Conservation (phyloP, 2,329 filamentous ascomycete genomes). For the Alternaria atra region DNA sequence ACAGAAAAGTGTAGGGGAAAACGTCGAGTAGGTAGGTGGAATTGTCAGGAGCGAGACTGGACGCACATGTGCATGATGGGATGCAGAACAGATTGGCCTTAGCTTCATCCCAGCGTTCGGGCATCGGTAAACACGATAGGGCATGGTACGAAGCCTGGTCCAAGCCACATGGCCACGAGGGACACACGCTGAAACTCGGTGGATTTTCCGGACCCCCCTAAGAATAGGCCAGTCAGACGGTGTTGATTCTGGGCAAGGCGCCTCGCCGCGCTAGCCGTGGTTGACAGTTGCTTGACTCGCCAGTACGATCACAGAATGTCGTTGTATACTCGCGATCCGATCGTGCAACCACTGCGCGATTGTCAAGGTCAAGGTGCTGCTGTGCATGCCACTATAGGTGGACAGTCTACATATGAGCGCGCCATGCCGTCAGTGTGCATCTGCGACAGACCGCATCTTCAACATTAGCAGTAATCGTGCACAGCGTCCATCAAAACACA, state of each 20-base stretch:
- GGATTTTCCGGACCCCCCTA: conserved; percentile 8
- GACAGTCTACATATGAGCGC: background rate
- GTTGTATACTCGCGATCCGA: conserved; percentile 1
- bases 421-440: conserved; percentile 3
- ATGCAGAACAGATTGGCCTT: conserved; percentile 12
- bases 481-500: background rate
- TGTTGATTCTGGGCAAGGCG: conserved; percentile 2
- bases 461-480: background rate
- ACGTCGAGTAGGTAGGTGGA: conserved; percentile 5
- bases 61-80: conserved; percentile 13
- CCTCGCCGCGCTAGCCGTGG: conserved; percentile 6
- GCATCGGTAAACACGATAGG: conserved; percentile 13
- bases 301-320: background rate
- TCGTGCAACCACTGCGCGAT: background rate
- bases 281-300: conserved; percentile 10
- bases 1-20: conserved; percentile 8
- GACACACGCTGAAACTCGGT: conserved; percentile 6
- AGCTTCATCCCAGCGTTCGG: conserved; percentile 13
- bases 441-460: background rate
- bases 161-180: conserved; percentile 15
- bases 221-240: conserved; percentile 2
- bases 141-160: conserved; percentile 5
- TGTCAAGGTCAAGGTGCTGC: background rate
- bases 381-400: background rate
- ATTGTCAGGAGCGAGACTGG: conserved; percentile 6